These are phyloP conservation scores for Sporothrix brunneoviolacea DNA, from an alignment of 2,329 filamentous ascomycete genomes.

Conservation along the genomic window DNA sequence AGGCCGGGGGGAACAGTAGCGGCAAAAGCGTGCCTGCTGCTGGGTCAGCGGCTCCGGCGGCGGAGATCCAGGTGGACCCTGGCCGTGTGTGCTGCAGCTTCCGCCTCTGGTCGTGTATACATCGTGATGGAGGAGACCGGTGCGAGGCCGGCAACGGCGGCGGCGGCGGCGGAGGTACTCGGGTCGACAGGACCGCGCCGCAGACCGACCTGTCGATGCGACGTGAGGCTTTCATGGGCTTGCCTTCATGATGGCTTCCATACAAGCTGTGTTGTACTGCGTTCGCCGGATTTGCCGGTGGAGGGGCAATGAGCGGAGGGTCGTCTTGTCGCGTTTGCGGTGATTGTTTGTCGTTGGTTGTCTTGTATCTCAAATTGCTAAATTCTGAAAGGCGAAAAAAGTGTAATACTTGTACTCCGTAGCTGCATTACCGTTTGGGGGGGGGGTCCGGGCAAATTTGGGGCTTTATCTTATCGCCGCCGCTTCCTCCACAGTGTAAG, in stretches of 20 bases:
- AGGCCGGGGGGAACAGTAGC: constrained; percentile 13
- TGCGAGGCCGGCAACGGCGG: not conserved
- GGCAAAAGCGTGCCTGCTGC: constrained; percentile 18
- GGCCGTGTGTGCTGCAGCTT: not conserved
- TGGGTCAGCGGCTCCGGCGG: constrained; percentile 8
- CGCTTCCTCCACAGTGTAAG: no score
- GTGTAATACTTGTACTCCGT: not conserved
- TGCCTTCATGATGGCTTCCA: constrained; percentile 40
- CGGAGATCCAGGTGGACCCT: not conserved
- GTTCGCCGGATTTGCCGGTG: not conserved
- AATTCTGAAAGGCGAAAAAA: constrained; percentile 6
- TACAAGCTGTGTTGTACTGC: constrained; percentile 4
- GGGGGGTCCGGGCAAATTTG: not conserved
- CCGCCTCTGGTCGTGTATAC: not conserved
- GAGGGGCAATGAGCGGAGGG: no score
- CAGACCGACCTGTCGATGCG: constrained; percentile 55
- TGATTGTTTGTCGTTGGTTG: not conserved
- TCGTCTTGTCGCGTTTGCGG: not conserved
- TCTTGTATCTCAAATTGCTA: not conserved
- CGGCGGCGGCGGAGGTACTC: constrained; percentile 22
- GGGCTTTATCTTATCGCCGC: constrained; percentile 12
- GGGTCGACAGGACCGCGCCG: constrained; percentile 46
- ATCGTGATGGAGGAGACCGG: constrained; percentile 6
- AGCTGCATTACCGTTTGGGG: not conserved
- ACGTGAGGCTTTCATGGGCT: constrained; percentile 54